Evolutionary conservation across 441 rosid species (phyloP).

Genomic region (Brassica hybrid): DNA sequence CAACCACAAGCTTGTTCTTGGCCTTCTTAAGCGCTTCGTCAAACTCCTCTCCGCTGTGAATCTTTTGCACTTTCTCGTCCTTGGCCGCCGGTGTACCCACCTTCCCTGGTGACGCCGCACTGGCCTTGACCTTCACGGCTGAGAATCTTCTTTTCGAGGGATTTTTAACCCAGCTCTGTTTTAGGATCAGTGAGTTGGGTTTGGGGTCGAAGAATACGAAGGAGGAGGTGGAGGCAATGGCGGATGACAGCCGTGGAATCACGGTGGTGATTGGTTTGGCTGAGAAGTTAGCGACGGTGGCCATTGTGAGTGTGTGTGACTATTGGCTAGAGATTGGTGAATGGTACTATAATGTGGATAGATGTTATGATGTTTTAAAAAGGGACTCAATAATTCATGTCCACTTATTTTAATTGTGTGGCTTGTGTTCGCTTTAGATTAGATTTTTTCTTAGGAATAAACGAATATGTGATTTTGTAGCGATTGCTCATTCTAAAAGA

Average conservation of each 20-base stretch:
- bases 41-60: conserved; percentile 73
- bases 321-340: conserved; percentile 24
- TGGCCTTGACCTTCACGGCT: conserved; percentile 57
- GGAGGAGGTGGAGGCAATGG: conserved; percentile 35
- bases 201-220: conserved; percentile 37
- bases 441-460: not conserved
- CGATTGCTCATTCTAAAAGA: not conserved
- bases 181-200: conserved; percentile 14
- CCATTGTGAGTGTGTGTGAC: conserved; percentile 42
- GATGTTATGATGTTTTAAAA: conserved; percentile 2
- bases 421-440: not conserved
- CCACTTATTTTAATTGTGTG: not conserved
- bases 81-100: conserved; percentile 44
- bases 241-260: conserved; percentile 28
- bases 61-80: conserved; percentile 63
- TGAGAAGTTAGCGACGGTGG: conserved; percentile 55
- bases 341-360: conserved; percentile 25
- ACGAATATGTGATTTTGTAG: not conserved
- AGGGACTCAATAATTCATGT: not conserved
- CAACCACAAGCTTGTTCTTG: conserved; percentile 73
- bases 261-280: conserved; percentile 54
- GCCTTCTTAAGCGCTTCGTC: conserved; percentile 72
- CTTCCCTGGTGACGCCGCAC: conserved; percentile 52
- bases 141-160: conserved; percentile 39
- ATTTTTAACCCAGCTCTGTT: conserved; percentile 14